phyloP scores from a whole-genome alignment of 1,139 yeast species.

The Suhomyces bribrorum region DNA sequence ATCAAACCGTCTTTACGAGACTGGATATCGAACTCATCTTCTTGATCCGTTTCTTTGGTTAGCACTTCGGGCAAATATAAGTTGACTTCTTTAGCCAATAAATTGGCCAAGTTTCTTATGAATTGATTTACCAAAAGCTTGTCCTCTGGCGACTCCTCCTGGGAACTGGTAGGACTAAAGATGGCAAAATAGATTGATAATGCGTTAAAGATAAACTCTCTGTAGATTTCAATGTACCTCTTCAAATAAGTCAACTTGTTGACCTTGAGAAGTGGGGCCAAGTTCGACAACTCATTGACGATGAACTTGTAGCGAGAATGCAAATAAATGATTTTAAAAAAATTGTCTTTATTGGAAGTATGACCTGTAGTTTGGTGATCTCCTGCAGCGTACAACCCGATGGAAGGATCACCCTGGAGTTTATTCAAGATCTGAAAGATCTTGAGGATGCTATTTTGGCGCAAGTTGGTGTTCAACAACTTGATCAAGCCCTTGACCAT shows the following conservation, averaged over 20 bases:
- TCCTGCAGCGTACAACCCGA: slow-evolving; percentile 5
- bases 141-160: slow-evolving; percentile 22
- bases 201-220: slow-evolving; percentile 80
- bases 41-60: slow-evolving; percentile 15
- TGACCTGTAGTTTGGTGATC: slow-evolving; percentile 2
- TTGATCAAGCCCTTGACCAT: slow-evolving; percentile 71
- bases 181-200: slow-evolving; percentile 66
- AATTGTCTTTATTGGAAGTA: slow-evolving; percentile 22
- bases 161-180: slow-evolving; percentile 38
- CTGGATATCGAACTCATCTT: slow-evolving; percentile 38
- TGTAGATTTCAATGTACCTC: slow-evolving; percentile 74
- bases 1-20: slow-evolving; percentile 62
- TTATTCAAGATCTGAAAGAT: slow-evolving; percentile 75
- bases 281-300: slow-evolving; percentile 55
- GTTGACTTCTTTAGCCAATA: slow-evolving; percentile 30
- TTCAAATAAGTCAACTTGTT: slow-evolving; percentile 69
- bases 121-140: slow-evolving; percentile 34
- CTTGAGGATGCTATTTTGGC: slow-evolving; percentile 75
- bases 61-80: slow-evolving; percentile 29
- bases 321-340: slow-evolving; percentile 49
- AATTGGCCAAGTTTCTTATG: slow-evolving; percentile 31
- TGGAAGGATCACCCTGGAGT: slow-evolving; percentile 25
- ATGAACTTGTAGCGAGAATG: slow-evolving; percentile 64
- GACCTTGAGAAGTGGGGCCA: slow-evolving; percentile 53
- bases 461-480: slow-evolving; percentile 71